These are phyloP conservation scores for Lactuca sativa DNA, from an alignment of 129 eudicot genomes.

Conservation along the genomic window DNA sequence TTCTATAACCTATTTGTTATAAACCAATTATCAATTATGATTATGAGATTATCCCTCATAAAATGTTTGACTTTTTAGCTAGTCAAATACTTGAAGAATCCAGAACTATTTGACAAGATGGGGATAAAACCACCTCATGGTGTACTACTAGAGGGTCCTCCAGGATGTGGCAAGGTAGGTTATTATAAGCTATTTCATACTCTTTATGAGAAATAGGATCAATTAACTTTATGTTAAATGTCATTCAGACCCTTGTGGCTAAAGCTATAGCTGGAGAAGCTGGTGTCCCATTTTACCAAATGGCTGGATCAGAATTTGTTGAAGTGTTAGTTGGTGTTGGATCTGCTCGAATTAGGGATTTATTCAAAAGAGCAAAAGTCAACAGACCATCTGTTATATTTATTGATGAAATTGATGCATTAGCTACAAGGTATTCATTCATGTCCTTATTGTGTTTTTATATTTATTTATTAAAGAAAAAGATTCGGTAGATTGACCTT, in stretches of 20 bases:
- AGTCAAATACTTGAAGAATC: slow-evolving; percentile 84
- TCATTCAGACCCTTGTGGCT: slow-evolving; percentile 76
- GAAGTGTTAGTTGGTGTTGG: slow-evolving; percentile 98
- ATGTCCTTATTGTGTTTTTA: neutral
- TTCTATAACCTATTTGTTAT: neutral
- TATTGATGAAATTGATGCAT: slow-evolving; percentile 95
- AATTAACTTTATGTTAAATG: slow-evolving; percentile 2
- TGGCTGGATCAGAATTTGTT: slow-evolving; percentile 98
- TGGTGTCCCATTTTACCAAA: slow-evolving; percentile 94
- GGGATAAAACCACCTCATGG: slow-evolving; percentile 97
- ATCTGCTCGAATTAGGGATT: slow-evolving; percentile 89
- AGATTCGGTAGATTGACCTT: neutral
- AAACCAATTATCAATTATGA: slow-evolving; percentile 20
- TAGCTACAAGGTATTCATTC: slow-evolving; percentile 67
- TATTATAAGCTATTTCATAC: slow-evolving; percentile 16
- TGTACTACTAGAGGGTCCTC: slow-evolving; percentile 95
- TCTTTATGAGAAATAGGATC: neutral
- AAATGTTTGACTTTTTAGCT: slow-evolving; percentile 41
- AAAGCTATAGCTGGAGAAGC: slow-evolving; percentile 99
- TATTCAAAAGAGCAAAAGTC: slow-evolving; percentile 93
- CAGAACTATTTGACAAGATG: slow-evolving; percentile 80
- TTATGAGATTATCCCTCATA: neutral
- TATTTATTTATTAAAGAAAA: too few species aligned
- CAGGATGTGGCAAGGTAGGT: slow-evolving; percentile 92
- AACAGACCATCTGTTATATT: slow-evolving; percentile 90